phyloP scores from a whole-genome alignment of 306 rosid species.

The Hippophae rhamnoides region DNA sequence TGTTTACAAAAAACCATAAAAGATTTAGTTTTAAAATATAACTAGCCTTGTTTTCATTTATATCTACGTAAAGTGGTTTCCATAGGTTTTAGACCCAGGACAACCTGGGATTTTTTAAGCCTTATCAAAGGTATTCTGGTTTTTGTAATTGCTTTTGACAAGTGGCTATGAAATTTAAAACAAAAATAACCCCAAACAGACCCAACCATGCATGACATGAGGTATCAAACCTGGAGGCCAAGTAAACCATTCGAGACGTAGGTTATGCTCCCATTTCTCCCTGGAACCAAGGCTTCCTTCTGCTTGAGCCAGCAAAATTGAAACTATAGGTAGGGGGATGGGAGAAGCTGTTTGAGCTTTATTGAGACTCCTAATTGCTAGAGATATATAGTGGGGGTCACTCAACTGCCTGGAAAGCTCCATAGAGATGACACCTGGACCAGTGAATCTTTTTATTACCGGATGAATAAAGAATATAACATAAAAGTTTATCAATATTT shows the following conservation, averaged over 20 bases:
- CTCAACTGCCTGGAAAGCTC: constrained; percentile 50
- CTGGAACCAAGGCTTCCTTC: constrained; percentile 78
- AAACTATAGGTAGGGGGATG: constrained; percentile 56
- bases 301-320: constrained; percentile 67
- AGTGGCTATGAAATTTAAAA: not conserved
- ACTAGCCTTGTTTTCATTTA: too few relatives aligned
- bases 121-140: too few relatives aligned
- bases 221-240: constrained; percentile 87
- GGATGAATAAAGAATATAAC: constrained; percentile 3
- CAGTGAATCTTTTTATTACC: constrained; percentile 17
- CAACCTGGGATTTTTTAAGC: too few relatives aligned
- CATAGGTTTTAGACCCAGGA: too few relatives aligned
- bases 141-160: not conserved
- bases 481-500: not conserved
- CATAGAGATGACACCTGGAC: constrained; percentile 67
- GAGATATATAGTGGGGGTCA: constrained; percentile 33
- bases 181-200: not conserved
- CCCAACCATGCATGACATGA: not conserved
- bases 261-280: constrained; percentile 66
- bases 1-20: too few relatives aligned
- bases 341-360: constrained; percentile 43
- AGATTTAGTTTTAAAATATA: too few relatives aligned
- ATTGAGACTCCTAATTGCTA: constrained; percentile 51
- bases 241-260: constrained; percentile 63
- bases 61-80: too few relatives aligned